These are phyloP conservation scores for Stachybotrys echinatus DNA, from an alignment of 2,329 filamentous ascomycete species.

Conservation along the genomic window DNA sequence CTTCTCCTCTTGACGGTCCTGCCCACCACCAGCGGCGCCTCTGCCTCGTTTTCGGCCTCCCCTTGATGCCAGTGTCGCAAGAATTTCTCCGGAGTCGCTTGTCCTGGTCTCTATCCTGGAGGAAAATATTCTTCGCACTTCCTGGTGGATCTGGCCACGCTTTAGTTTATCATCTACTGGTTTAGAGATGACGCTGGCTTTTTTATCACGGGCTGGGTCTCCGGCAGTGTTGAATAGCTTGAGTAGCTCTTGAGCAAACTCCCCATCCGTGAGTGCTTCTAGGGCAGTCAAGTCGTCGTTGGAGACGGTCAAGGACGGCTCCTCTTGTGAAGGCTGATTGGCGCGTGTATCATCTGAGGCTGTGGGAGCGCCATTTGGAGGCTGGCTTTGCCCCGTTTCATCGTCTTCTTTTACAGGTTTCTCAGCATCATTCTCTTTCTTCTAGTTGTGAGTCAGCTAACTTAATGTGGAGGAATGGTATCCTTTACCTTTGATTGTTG, in stretches of 20 bases:
- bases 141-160: constrained; percentile 46
- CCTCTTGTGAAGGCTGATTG: constrained; percentile 11
- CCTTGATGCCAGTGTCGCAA: constrained; percentile 59
- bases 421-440: not conserved
- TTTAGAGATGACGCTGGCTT: constrained; percentile 31
- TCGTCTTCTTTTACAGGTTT: constrained; percentile 7
- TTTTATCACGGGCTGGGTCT: constrained; percentile 18
- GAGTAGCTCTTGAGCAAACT: constrained; percentile 34
- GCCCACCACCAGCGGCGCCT: constrained; percentile 12
- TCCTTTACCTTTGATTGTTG: not conserved
- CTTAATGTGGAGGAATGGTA: not conserved
- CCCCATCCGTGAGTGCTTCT: constrained; percentile 29
- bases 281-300: constrained; percentile 29
- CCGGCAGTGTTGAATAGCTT: constrained; percentile 33
- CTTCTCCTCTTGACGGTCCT: constrained; percentile 21
- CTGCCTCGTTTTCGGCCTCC: constrained; percentile 23
- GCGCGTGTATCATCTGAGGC: constrained; percentile 9
- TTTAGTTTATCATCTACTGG: constrained; percentile 37
- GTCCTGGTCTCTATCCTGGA: constrained; percentile 74
- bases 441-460: not conserved
- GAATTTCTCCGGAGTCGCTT: constrained; percentile 48
- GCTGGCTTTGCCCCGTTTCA: constrained; percentile 10
- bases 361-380: constrained; percentile 7
- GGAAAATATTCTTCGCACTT: constrained; percentile 75
- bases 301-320: constrained; percentile 17